A percentile compares a stretch with the other conserved stretches of the same genome.
Conservation (phyloP, 2,329 filamentous ascomycete genomes). For the Cytospora piceicola region DNA sequence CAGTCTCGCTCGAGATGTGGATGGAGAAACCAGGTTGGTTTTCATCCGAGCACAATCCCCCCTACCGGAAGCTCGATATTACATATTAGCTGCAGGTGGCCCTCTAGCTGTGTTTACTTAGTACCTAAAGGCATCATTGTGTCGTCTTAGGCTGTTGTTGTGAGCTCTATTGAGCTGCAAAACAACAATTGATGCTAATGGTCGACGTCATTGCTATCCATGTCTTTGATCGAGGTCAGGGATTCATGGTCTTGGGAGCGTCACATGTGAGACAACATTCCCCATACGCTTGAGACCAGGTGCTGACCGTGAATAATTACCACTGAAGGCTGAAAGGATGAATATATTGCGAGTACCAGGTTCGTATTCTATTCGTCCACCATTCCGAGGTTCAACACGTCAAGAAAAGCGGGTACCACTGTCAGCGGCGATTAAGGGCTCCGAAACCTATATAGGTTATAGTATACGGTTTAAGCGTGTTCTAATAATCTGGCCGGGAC, state of each 20-base stretch:
- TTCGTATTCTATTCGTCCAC: too few relatives aligned
- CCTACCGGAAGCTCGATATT: background rate
- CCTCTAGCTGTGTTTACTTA: background rate
- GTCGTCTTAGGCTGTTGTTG: background rate
- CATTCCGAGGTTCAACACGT: too few relatives aligned
- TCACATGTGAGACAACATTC: background rate
- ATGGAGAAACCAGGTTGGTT: background rate
- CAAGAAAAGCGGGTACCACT: too few relatives aligned
- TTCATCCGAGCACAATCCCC: too few relatives aligned
- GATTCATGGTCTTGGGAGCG: constrained; percentile 1
- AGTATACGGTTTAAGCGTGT: too few relatives aligned
- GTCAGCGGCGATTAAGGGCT: too few relatives aligned
- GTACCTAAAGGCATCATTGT: constrained; percentile 11
- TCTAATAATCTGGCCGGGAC: too few relatives aligned
- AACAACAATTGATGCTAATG: background rate
- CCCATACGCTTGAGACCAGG: too few relatives aligned
- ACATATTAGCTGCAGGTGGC: background rate
- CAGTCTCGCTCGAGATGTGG: background rate
- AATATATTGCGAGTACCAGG: too few relatives aligned
- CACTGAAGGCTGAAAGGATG: too few relatives aligned
- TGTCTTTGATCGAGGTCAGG: constrained; percentile 13
- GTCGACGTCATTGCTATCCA: constrained; percentile 17
- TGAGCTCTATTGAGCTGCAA: constrained; percentile 10
- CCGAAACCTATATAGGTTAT: too few relatives aligned
- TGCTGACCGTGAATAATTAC: too few relatives aligned